These are phyloP conservation scores for Erucastrum elatum DNA, from an alignment of 345 rosid genomes.

Conservation along the genomic window DNA sequence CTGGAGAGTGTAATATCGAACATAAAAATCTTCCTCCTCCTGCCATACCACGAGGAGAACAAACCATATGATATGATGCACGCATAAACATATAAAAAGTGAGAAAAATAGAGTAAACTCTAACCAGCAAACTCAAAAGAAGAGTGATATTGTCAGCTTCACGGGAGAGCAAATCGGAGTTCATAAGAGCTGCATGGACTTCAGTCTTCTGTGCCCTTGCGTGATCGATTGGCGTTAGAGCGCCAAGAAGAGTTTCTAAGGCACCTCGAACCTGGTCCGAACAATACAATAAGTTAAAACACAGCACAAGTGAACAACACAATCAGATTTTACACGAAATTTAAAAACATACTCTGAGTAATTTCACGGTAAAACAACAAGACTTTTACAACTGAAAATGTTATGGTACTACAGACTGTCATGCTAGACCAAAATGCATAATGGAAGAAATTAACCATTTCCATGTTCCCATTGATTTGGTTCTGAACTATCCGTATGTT, in stretches of 20 bases:
- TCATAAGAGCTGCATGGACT: conserved; percentile 90
- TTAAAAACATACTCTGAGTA: conserved; percentile 1
- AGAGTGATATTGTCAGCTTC: conserved; percentile 93
- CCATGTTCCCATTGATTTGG: conserved; percentile 5
- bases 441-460: not conserved
- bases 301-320: not conserved
- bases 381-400: not conserved
- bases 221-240: conserved; percentile 84
- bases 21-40: conserved; percentile 95
- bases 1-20: conserved; percentile 93
- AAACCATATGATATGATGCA: conserved; percentile 4
- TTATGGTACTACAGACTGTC: not conserved
- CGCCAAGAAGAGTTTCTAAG: conserved; percentile 89
- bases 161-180: conserved; percentile 88
- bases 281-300: conserved; percentile 13
- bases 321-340: not conserved
- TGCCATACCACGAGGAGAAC: conserved; percentile 40
- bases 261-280: conserved; percentile 77
- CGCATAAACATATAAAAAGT: not conserved
- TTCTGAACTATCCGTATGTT: not conserved
- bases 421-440: conserved; percentile 17
- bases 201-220: conserved; percentile 70
- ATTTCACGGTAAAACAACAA: conserved; percentile 9
- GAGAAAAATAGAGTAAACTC: not conserved
- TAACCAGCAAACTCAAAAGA: conserved; percentile 86